Evolutionary conservation across 2,329 filamentous ascomycete species (phyloP).

Genomic region (Epichloe sylvatica): DNA sequence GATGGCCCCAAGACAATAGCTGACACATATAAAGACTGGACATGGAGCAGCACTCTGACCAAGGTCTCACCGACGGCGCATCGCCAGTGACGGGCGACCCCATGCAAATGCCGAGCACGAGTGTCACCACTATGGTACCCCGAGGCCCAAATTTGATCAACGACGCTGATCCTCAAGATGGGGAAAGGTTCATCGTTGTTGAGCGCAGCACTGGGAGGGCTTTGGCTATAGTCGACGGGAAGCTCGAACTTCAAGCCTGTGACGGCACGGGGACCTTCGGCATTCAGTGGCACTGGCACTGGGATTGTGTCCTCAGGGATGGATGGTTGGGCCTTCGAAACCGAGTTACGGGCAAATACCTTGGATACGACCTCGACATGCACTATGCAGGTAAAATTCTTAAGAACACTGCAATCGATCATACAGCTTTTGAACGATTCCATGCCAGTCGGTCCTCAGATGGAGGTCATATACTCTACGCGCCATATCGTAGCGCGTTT

Average conservation of each 20-base stretch:
- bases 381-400: too few relatives aligned
- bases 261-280: not conserved
- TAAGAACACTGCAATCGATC: too few relatives aligned
- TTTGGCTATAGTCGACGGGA: not conserved
- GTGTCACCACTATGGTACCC: too few relatives aligned
- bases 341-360: not conserved
- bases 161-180: not conserved
- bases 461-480: not conserved
- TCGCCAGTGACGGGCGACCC: too few relatives aligned
- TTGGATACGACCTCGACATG: not conserved
- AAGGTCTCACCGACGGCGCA: too few relatives aligned
- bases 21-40: too few relatives aligned
- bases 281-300: not conserved
- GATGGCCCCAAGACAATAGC: too few relatives aligned
- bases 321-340: not conserved
- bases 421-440: fast-evolving
- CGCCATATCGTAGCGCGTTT: not conserved
- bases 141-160: too few relatives aligned
- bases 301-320: not conserved
- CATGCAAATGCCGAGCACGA: not conserved
- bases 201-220: not conserved
- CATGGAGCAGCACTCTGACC: too few relatives aligned
- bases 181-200: not conserved
- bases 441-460: not conserved
- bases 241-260: not conserved